Evolutionary conservation across 2,329 filamentous ascomycete species (phyloP).

Genomic region (Paraconiothyrium sp.): DNA sequence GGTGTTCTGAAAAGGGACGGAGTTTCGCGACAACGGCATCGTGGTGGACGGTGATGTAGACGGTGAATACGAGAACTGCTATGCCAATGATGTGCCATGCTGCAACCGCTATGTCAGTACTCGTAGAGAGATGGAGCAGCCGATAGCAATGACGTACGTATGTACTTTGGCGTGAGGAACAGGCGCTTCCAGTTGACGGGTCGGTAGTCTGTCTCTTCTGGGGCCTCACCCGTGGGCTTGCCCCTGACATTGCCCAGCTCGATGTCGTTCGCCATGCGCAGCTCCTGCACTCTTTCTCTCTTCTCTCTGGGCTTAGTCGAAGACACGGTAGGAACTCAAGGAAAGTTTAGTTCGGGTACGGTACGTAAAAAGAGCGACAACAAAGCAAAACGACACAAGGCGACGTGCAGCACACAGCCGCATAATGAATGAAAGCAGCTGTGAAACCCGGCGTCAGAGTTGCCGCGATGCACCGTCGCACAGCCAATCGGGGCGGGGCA

Average conservation of each 20-base stretch:
- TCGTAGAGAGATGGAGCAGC: not conserved
- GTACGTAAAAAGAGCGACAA: not conserved
- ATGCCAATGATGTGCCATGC: constrained; percentile 47
- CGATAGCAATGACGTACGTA: constrained; percentile 35
- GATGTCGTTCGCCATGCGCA: constrained; percentile 35
- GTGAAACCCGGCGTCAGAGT: constrained; percentile 37
- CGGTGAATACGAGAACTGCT: constrained; percentile 36
- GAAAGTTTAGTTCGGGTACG: not conserved
- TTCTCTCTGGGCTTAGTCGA: not conserved
- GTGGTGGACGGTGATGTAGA: constrained; percentile 41
- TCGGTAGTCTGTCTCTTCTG: constrained; percentile 45
- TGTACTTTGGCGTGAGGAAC: constrained; percentile 46
- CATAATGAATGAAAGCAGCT: constrained; percentile 24
- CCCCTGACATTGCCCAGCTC: constrained; percentile 41
- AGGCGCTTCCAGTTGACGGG: constrained; percentile 47
- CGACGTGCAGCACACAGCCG: constrained; percentile 6
- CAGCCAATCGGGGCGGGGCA: constrained; percentile 29
- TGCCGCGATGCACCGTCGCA: constrained; percentile 25
- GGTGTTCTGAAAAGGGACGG: constrained; percentile 46
- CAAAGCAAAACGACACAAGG: not conserved
- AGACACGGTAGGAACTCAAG: not conserved
- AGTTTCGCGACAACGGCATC: constrained; percentile 45
- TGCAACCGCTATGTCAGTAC: constrained; percentile 21
- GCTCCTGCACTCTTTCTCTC: not conserved
- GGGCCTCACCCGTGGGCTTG: constrained; percentile 27